phyloP scores from a whole-genome alignment of 2,329 filamentous ascomycete genomes.

The Pestalotiopsis sp. region DNA sequence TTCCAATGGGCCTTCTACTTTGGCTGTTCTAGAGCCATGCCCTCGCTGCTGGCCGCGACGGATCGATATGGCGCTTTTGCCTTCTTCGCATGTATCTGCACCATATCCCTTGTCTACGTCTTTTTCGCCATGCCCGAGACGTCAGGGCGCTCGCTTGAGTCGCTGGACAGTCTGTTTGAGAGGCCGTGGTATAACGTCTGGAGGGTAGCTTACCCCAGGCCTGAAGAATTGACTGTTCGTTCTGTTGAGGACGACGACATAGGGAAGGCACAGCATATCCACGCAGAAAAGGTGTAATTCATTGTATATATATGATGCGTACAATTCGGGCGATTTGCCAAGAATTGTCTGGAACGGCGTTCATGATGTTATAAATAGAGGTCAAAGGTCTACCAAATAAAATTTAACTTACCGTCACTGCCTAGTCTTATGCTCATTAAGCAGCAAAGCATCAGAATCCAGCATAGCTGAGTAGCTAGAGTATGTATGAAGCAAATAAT shows the following conservation, averaged over 20 bases:
- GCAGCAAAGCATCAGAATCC: too few relatives aligned
- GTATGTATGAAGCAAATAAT: too few relatives aligned
- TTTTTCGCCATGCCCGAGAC: slow-evolving; percentile 36
- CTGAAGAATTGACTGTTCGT: slow-evolving; percentile 20
- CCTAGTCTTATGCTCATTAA: too few relatives aligned
- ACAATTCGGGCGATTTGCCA: too few relatives aligned
- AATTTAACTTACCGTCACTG: too few relatives aligned
- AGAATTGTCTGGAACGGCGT: too few relatives aligned
- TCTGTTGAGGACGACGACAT: background rate
- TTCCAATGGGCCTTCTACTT: slow-evolving; percentile 43
- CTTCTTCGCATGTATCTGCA: slow-evolving; percentile 31
- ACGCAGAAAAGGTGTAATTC: background rate
- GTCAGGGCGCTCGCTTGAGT: slow-evolving; percentile 30
- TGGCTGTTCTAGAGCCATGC: slow-evolving; percentile 36
- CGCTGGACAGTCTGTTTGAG: slow-evolving; percentile 32
- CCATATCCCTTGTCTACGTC: slow-evolving; percentile 31
- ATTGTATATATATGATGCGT: too few relatives aligned
- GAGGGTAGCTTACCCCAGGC: slow-evolving; percentile 31
- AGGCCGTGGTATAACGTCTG: slow-evolving; percentile 31
- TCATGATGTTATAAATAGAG: too few relatives aligned
- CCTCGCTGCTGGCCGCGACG: slow-evolving; percentile 33
- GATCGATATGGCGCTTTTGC: slow-evolving; percentile 33
- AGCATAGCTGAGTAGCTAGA: too few relatives aligned
- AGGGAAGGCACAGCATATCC: background rate
- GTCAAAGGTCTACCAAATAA: too few relatives aligned